A percentile compares a stretch with the other conserved stretches of the same genome.
Evolutionary conservation across 768 basidiomycete genomes (phyloP).

Genomic region (Amanita inopinata): DNA sequence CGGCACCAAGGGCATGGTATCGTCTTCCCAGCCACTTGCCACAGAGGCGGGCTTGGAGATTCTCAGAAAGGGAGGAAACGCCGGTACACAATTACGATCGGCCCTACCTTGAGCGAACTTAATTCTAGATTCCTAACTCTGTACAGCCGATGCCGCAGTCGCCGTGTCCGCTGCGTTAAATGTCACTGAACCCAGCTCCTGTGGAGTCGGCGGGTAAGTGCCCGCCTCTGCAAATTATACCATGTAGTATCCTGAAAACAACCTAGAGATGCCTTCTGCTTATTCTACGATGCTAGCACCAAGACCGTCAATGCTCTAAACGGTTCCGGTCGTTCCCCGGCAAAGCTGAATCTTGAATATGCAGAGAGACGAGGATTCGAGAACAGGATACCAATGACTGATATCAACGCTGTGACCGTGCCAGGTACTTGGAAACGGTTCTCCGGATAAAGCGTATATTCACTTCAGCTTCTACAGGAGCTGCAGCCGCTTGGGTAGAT

Average conservation of each 20-base stretch:
- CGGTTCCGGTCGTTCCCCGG: constrained; percentile 84
- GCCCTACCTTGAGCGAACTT: neutral
- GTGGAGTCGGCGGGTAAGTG: constrained; percentile 85
- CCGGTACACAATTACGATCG: constrained; percentile 41
- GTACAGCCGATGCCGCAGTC: constrained; percentile 83
- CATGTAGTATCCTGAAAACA: constrained; percentile 5
- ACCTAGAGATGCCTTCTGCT: constrained; percentile 77
- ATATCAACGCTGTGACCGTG: constrained; percentile 89
- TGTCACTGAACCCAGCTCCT: constrained; percentile 79
- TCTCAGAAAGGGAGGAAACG: constrained; percentile 88
- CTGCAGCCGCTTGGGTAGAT: constrained; percentile 94
- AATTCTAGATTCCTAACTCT: constrained; percentile 1
- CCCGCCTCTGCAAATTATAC: constrained; percentile 10
- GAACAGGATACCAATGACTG: constrained; percentile 65
- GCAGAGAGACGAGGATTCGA: constrained; percentile 58
- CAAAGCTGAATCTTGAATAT: constrained; percentile 69
- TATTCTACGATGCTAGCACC: constrained; percentile 81
- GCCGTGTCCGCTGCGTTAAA: constrained; percentile 90
- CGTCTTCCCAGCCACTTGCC: constrained; percentile 86
- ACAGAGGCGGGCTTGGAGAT: constrained; percentile 90
- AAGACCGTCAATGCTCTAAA: constrained; percentile 85
- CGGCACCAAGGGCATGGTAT: constrained; percentile 79
- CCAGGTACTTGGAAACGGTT: constrained; percentile 36
- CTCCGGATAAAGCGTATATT: neutral
- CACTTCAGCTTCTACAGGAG: constrained; percentile 35